Percentiles rank a stretch among this genome's conserved stretches.
Evolutionary conservation across 1,139 yeast genomes (phyloP).

Genomic region (Suzukiozyma palmioleophila): DNA sequence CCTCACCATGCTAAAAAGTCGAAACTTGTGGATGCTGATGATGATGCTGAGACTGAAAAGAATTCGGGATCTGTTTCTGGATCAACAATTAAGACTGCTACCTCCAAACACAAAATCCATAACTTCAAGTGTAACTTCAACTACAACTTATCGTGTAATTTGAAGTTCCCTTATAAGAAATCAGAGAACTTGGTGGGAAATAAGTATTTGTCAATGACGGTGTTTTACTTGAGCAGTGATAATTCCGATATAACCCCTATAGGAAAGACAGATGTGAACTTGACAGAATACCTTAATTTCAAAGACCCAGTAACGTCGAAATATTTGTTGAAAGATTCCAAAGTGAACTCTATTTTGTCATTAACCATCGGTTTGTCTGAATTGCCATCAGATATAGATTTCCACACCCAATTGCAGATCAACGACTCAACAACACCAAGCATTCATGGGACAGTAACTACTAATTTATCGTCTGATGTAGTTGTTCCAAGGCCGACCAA

Average conservation of each 20-base stretch:
- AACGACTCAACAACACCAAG: slow-evolving; percentile 16
- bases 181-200: slow-evolving; percentile 36
- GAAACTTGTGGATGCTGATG: slow-evolving; percentile 1
- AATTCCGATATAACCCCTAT: slow-evolving; percentile 34
- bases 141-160: slow-evolving; percentile 35
- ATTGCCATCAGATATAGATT: slow-evolving; percentile 40
- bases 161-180: slow-evolving; percentile 33
- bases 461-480: slow-evolving; percentile 2
- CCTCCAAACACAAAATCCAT: slow-evolving; percentile 34
- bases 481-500: slow-evolving; percentile 3
- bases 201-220: slow-evolving; percentile 31
- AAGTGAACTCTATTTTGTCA: slow-evolving; percentile 73
- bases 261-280: slow-evolving; percentile 64
- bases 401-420: slow-evolving; percentile 39
- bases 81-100: slow-evolving; percentile 24
- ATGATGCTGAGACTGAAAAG: slow-evolving; percentile 6
- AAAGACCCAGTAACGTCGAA: slow-evolving; percentile 51
- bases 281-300: slow-evolving; percentile 67
- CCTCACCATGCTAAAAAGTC: slow-evolving; percentile 6
- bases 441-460: background rate
- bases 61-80: slow-evolving; percentile 13
- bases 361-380: slow-evolving; percentile 36
- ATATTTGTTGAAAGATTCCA: slow-evolving; percentile 70
- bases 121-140: slow-evolving; percentile 42
- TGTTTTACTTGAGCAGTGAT: slow-evolving; percentile 36